These are phyloP conservation scores for Lanmaoa pseudosensibilis DNA, from an alignment of 768 basidiomycete genomes.

Conservation along the genomic window DNA sequence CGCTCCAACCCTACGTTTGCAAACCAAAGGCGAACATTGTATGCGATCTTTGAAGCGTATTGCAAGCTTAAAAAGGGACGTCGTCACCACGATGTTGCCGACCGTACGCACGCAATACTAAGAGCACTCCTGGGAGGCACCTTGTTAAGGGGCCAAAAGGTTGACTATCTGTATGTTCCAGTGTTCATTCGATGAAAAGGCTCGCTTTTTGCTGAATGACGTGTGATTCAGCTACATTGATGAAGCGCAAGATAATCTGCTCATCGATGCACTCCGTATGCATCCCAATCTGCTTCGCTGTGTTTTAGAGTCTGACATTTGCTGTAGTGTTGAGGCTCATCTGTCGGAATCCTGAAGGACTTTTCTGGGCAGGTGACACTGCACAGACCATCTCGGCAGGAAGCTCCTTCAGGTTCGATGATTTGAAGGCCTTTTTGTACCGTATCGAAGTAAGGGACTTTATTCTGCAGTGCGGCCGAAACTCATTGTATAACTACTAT, in stretches of 20 bases:
- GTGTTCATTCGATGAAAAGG: not conserved
- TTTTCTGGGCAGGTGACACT: slow-evolving; percentile 81
- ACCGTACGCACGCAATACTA: slow-evolving; percentile 59
- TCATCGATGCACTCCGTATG: slow-evolving; percentile 62
- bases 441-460: slow-evolving; percentile 51
- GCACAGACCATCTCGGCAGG: slow-evolving; percentile 77
- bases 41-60: slow-evolving; percentile 56
- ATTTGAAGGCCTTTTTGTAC: slow-evolving; percentile 66
- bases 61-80: slow-evolving; percentile 41
- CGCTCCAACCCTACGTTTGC: slow-evolving; percentile 58
- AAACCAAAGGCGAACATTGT: slow-evolving; percentile 46
- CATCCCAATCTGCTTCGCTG: not conserved
- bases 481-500: not conserved
- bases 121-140: slow-evolving; percentile 29
- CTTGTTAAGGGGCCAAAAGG: slow-evolving; percentile 38
- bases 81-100: slow-evolving; percentile 56
- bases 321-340: slow-evolving; percentile 56
- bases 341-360: slow-evolving; percentile 63
- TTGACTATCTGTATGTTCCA: slow-evolving; percentile 55
- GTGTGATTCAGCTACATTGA: slow-evolving; percentile 54
- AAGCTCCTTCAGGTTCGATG: slow-evolving; percentile 69
- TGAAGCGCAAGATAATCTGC: slow-evolving; percentile 70
- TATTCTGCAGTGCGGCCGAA: not conserved
- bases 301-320: slow-evolving; percentile 6
- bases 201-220: not conserved